These are phyloP conservation scores for Fomitopsis pinicola DNA, from an alignment of 1,284 basidiomycete genomes.

Conservation along the genomic window DNA sequence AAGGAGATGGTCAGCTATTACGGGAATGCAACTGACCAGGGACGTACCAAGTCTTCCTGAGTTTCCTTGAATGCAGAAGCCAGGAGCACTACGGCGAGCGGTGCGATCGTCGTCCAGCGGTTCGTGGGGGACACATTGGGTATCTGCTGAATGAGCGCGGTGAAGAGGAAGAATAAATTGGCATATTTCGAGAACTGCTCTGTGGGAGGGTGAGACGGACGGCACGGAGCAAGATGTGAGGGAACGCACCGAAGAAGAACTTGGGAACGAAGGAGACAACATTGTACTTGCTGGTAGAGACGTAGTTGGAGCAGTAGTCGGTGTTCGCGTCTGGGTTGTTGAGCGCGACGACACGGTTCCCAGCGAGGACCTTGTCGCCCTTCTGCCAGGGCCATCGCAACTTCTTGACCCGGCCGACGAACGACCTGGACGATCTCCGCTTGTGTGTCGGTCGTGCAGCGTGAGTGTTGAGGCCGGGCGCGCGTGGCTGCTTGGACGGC, in stretches of 20 bases:
- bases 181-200: slow-evolving; percentile 99
- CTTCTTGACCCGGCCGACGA: slow-evolving; percentile 42
- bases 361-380: slow-evolving; percentile 53
- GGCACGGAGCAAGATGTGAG: neutral
- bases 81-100: slow-evolving; percentile 84
- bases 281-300: slow-evolving; percentile 97
- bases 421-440: slow-evolving; percentile 18
- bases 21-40: neutral
- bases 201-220: slow-evolving; percentile 24
- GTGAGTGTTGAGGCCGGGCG: slow-evolving; percentile 25
- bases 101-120: slow-evolving; percentile 91
- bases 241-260: slow-evolving; percentile 78
- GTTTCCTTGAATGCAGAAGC: slow-evolving; percentile 97
- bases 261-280: slow-evolving; percentile 87
- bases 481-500: slow-evolving; percentile 28
- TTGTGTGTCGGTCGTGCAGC: slow-evolving; percentile 17
- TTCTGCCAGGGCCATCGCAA: slow-evolving; percentile 73
- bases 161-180: slow-evolving; percentile 99
- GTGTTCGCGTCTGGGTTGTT: slow-evolving; percentile 63
- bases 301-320: slow-evolving; percentile 79
- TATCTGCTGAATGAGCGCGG: slow-evolving; percentile 97
- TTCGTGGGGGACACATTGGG: slow-evolving; percentile 98
- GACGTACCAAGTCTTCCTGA: slow-evolving; percentile 83
- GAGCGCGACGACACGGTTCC: slow-evolving; percentile 71
- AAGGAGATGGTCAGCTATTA: slow-evolving; percentile 4